Evolutionary conservation across 306 rosid genomes (phyloP).

Genomic region (Vicia villosa): DNA sequence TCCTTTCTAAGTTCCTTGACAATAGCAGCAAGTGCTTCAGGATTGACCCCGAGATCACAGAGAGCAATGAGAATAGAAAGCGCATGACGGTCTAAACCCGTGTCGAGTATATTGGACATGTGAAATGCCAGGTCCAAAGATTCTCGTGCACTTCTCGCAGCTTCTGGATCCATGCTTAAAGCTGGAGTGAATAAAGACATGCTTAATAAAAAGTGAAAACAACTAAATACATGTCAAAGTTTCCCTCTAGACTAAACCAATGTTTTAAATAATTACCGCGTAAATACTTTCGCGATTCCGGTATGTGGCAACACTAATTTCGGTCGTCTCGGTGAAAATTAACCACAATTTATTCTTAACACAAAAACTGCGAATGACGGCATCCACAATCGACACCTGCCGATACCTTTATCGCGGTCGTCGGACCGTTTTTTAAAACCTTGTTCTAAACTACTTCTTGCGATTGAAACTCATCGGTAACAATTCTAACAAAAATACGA

Average conservation of each 20-base stretch:
- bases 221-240: neutral
- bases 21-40: conserved; percentile 74
- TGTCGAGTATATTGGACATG: conserved; percentile 67
- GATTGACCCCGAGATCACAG: conserved; percentile 79
- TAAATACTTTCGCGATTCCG: too few relatives aligned
- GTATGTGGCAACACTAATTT: too few relatives aligned
- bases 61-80: conserved; percentile 81
- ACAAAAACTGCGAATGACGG: too few relatives aligned
- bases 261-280: neutral
- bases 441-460: too few relatives aligned
- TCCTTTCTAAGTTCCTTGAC: conserved; percentile 67
- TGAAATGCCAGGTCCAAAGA: conserved; percentile 78
- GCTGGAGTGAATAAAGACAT: neutral
- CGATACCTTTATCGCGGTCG: too few relatives aligned
- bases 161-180: conserved; percentile 62
- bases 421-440: too few relatives aligned
- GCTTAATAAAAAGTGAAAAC: neutral
- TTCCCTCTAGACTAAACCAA: neutral
- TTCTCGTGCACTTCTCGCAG: conserved; percentile 66
- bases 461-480: too few relatives aligned
- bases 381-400: too few relatives aligned
- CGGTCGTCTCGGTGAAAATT: too few relatives aligned
- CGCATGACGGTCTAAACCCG: conserved; percentile 73
- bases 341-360: too few relatives aligned
- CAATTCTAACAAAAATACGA: too few relatives aligned